Evolutionary conservation across 2,329 filamentous ascomycete species (phyloP), one percentile per base, ranked within the genome.

Genomic region (Rutstroemia sp.): DNA sequence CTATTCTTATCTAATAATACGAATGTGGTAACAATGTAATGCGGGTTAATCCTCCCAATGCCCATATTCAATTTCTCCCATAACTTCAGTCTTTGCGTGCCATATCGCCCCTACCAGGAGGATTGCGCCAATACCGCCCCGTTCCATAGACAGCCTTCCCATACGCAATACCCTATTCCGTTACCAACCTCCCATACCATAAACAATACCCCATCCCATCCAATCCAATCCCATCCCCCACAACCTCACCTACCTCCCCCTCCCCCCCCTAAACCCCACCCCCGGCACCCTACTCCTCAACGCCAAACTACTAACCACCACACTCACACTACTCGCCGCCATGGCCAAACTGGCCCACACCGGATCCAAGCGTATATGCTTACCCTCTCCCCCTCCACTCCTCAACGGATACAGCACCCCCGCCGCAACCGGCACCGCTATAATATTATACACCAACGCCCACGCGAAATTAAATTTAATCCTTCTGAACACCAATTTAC

Each of bases 301-400:
- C 50, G 84, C 77, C 66, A 96, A 72, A 73, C 88, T 92, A 69
- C 90, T 95, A 67, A 82, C 73, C 51, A 96, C 87, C 47, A 97
- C 92, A 67, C 88, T 94, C 63, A 96, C 85, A 70, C 88, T 92
- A 71, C 91, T 96, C 70, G 92, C 72, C 25, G 92, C 92, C 92
- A 96, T 97, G 1, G 92, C 92, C 69, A 96, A 72, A 62, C 85
- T 87, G 5, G 92, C 92, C 92, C 92, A 96, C 1, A 88, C 88
- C 0, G 88, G 88, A 69, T 89, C 85, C 48, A 92, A 72, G 58
- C 80, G 74, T 19, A 90, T 72, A 67, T 87, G 86, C 30, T 4
- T 6, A 2, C 69, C 68, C 1, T 76, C 78, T 2, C 68, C 65
- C 3, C 70, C 69, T 48, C 75, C 76, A 48, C 30, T 34, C 30